Evolutionary conservation across 495 filamentous ascomycete genomes (phyloP).

Genomic region (Xylaria curta): DNA sequence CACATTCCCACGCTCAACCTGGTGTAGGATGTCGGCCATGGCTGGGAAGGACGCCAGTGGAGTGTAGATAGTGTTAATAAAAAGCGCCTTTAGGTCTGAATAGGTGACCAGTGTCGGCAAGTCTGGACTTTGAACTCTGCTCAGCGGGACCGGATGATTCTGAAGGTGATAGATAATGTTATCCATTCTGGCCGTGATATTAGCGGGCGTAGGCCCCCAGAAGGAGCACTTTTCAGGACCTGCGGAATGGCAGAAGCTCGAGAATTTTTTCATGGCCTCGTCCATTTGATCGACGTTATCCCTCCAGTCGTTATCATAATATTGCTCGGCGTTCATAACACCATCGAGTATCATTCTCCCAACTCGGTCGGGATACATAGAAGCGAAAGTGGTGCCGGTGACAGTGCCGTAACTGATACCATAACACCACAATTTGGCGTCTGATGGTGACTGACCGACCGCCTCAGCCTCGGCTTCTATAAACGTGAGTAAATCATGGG

Average conservation of each 20-base stretch:
- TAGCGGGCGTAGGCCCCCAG: slow-evolving; percentile 41
- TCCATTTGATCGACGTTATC: slow-evolving; percentile 29
- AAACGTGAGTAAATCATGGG: slow-evolving; percentile 30
- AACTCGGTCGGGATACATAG: slow-evolving; percentile 49
- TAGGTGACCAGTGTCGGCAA: slow-evolving; percentile 55
- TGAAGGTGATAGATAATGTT: slow-evolving; percentile 43
- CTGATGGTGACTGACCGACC: slow-evolving; percentile 23
- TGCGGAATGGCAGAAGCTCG: slow-evolving; percentile 33
- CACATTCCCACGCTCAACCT: slow-evolving; percentile 33
- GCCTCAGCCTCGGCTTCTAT: slow-evolving; percentile 32
- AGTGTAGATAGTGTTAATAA: slow-evolving; percentile 26
- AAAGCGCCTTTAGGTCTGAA: slow-evolving; percentile 45
- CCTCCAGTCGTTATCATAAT: slow-evolving; percentile 37
- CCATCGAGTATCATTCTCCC: slow-evolving; percentile 46
- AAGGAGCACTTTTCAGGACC: slow-evolving; percentile 31
- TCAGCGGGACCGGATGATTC: slow-evolving; percentile 48
- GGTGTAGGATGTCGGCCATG: slow-evolving; percentile 28
- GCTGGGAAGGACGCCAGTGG: slow-evolving; percentile 29
- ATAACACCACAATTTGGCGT: slow-evolving; percentile 53
- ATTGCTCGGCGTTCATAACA: slow-evolving; percentile 42
- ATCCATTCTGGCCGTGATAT: slow-evolving; percentile 47
- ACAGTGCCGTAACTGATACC: slow-evolving; percentile 66
- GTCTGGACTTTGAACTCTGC: slow-evolving; percentile 34
- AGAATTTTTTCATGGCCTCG: slow-evolving; percentile 25
- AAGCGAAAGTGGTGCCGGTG: slow-evolving; percentile 56